A percentile compares a stretch with the other conserved stretches of the same genome.
Evolutionary conservation across 176 grass and related monocot species (phyloP).

Genomic region (Metroxylon sagu): DNA sequence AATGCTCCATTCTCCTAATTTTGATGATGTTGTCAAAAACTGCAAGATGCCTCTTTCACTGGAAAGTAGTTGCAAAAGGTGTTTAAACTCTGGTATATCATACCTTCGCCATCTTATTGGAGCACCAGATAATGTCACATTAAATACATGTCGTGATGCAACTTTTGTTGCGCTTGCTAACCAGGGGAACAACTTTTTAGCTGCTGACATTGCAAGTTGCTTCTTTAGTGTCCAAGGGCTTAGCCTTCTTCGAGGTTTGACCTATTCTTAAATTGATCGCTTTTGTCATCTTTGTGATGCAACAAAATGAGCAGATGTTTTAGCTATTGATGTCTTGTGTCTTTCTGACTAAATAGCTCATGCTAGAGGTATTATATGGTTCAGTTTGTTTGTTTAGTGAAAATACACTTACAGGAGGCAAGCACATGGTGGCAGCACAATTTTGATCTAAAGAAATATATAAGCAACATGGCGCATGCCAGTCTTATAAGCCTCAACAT

Average conservation of each 20-base stretch:
- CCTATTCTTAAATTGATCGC: slow-evolving; percentile 2
- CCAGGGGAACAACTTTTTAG: slow-evolving; percentile 47
- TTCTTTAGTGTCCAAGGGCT: slow-evolving; percentile 93
- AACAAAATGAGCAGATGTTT: too few species aligned
- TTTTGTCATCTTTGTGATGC: not conserved
- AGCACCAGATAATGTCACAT: slow-evolving; percentile 63
- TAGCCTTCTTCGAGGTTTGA: slow-evolving; percentile 51
- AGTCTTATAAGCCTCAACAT: too few species aligned
- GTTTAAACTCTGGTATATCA: slow-evolving; percentile 82
- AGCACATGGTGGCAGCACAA: too few species aligned
- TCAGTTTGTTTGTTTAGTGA: too few species aligned
- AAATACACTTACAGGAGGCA: too few species aligned
- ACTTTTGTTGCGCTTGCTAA: slow-evolving; percentile 77
- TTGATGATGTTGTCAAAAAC: slow-evolving; percentile 65
- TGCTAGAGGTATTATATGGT: too few species aligned
- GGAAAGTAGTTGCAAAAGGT: slow-evolving; percentile 84
- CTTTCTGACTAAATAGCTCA: slow-evolving; percentile 1
- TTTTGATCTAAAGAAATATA: too few species aligned
- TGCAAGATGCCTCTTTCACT: slow-evolving; percentile 70
- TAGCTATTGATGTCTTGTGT: too few species aligned
- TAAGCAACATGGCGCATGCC: too few species aligned
- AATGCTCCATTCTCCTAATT: slow-evolving; percentile 91
- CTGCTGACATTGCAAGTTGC: slow-evolving; percentile 60
- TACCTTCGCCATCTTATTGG: slow-evolving; percentile 71
- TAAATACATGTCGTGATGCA: slow-evolving; percentile 79